Evolutionary conservation across 371 early-diverging fungal genomes (phyloP), one percentile per base, ranked within the genome.

Genomic region (Circinella minor): DNA sequence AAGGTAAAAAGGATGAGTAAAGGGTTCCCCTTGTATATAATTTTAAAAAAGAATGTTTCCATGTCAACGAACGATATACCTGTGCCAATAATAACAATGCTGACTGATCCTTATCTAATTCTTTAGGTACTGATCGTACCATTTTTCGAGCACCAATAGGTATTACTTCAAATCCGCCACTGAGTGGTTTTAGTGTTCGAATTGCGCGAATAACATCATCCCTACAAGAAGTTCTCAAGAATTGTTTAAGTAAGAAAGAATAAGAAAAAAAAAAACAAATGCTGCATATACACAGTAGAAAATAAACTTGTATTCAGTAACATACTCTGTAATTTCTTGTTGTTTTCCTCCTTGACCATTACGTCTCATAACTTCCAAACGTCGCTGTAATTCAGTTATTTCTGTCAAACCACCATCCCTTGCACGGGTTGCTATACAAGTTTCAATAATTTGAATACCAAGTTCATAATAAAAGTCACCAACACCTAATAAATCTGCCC

Each of bases 401-500:
- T 94, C 96, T 61, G 96, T 93, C 39, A 98, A 81, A 1, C 98
- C 98, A 2, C 98, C 98, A 71, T 95, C 96, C 18, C 86, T 76
- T n/a, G 87, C 83, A 36, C 98, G 80, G 0, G 95, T 94, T 13
- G 87, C 85, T 27, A 97, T 84, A 68, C 98, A 99, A 0, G 91
- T 88, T 68, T 96, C 96, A 36, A 94, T 91, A 54, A 96, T 92
- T 72, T 96, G 97, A 20, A 98, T 90, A 1, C 92, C 95, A 7
- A 98, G 85, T 63, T 98, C 98, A 73, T 95, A 97, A 78, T 99
- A 99, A 80, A 98, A 99, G 75, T 98, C 98, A n/a, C 98, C 96
- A 0, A 97, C 91, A 0, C 99, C 98, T 7, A 98, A 81, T 20
- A 97, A 77, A 67, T 95, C 96, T 0, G 95, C 90, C 96, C 97